Base-by-base conservation (phyloP, 495 filamentous ascomycete species). In the Bathelium albidoporum region DNA sequence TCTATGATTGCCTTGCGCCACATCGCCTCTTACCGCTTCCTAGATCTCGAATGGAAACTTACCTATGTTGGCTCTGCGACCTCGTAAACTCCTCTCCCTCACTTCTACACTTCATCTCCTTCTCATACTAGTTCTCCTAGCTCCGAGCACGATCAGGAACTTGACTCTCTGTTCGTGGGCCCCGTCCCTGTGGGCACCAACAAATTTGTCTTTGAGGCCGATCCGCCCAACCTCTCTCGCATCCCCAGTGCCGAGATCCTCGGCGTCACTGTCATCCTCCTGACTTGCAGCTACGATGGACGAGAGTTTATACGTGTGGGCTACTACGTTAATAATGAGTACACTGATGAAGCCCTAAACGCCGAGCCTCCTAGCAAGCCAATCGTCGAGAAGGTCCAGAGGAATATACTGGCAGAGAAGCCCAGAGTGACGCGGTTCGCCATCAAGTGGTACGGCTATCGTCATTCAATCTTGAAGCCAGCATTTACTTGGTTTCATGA, bases 271-370 rank as follows among this genome's bases (percentile, higher is more conserved):
- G 94, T 98, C 64, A 92, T 98, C 67, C 87, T 98, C 44, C 85
- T 98, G 65, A 94, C 90, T 59, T 97, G 95, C 78, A 89, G 90
- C 75, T 98, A 98, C 77, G 94, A 97, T 70, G 86, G 88, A 61
- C 83, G 94, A 69, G 94, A 98, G 74, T 98, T 98, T 69, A 94
- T 98, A 43, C 92, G 94, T 68, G 94, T 98, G 26, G 94, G 94
- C 44, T 98, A 98, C 82, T 98, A 98, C 69, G 92, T 97, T 64
- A 98, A 96, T 79, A 97, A 97, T 68, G 95, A 97, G 73, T 98
- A 98, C 74, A 89, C 93, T 67, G 88, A 87, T 28, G 91, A 96
- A 68, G 90, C 95, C 76, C 81, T 98, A 55, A 83, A 82, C 64
- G 84, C 85, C 28, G 90, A 96, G 62, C 95, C 94, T 14, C 94